Conservation (phyloP, 2,329 filamentous ascomycete species). For the Fusarium humuli region DNA sequence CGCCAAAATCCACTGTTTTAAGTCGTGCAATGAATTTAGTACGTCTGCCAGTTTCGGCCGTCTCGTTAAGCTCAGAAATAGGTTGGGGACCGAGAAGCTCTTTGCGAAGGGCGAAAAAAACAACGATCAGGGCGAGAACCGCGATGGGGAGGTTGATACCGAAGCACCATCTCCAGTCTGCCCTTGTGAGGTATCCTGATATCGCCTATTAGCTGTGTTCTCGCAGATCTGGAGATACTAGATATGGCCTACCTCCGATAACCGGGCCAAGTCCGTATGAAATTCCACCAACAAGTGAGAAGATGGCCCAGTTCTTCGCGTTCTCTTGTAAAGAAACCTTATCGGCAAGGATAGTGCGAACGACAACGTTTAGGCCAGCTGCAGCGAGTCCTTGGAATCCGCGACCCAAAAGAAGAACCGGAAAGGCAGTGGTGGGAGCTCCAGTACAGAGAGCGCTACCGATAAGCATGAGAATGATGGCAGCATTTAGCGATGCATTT, state of each 20-base stretch:
- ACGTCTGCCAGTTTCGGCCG: constrained; percentile 48
- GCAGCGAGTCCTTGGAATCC: constrained; percentile 72
- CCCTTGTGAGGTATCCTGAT: constrained; percentile 61
- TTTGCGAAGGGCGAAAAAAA: constrained; percentile 67
- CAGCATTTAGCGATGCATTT: constrained; percentile 66
- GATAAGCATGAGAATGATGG: constrained; percentile 67
- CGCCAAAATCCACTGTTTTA: constrained; percentile 66
- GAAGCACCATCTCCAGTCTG: constrained; percentile 75
- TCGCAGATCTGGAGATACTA: too few relatives aligned
- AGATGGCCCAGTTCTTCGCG: constrained; percentile 70
- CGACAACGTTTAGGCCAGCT: constrained; percentile 70
- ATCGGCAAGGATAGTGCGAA: constrained; percentile 73
- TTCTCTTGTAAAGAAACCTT: constrained; percentile 71
- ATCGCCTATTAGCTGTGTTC: constrained; percentile 8
- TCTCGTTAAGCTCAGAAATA: constrained; percentile 59
- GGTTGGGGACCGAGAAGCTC: constrained; percentile 67
- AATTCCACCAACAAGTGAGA: constrained; percentile 69
- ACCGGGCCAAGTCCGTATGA: constrained; percentile 72
- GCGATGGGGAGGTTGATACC: constrained; percentile 70
- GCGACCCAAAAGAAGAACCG: constrained; percentile 71
- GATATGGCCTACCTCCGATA: constrained; percentile 59
- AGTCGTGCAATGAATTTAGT: constrained; percentile 59
- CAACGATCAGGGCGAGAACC: constrained; percentile 62
- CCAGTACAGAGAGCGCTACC: constrained; percentile 72
- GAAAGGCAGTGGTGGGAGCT: constrained; percentile 64